phyloP scores from a whole-genome alignment of 2,329 filamentous ascomycete species.

The Arthroderma sp. region DNA sequence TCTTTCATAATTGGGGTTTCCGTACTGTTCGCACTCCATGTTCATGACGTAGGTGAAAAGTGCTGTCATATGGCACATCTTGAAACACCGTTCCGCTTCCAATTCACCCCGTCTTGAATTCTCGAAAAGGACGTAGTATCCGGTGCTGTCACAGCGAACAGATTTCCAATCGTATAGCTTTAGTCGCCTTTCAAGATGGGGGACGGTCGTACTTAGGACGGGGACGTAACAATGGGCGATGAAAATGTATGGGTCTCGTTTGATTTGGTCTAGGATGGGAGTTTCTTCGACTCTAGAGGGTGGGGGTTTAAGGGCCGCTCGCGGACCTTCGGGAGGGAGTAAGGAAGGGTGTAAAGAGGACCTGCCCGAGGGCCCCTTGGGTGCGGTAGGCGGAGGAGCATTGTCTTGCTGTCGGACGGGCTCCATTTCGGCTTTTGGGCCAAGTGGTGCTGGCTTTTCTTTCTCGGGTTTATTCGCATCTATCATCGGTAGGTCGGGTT shows the following conservation, averaged over 20 bases:
- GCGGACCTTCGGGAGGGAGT: conserved; percentile 17
- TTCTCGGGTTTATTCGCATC: background rate
- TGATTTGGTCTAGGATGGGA: conserved; percentile 55
- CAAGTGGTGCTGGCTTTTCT: background rate
- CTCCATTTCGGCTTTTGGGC: conserved; percentile 1
- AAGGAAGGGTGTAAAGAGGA: conserved; percentile 17
- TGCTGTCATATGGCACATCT: conserved; percentile 62
- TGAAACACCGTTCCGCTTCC: conserved; percentile 69
- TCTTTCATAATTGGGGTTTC: conserved; percentile 49
- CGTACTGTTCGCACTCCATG: conserved; percentile 68
- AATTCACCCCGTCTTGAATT: conserved; percentile 62
- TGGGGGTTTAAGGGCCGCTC: conserved; percentile 21
- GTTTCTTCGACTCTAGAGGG: conserved; percentile 50
- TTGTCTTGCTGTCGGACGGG: conserved; percentile 13
- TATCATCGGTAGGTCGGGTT: conserved; percentile 14
- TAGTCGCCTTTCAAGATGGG: conserved; percentile 79
- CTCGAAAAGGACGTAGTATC: conserved; percentile 86
- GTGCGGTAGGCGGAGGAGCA: conserved; percentile 63
- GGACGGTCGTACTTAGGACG: conserved; percentile 69
- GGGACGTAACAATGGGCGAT: conserved; percentile 79
- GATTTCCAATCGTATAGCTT: conserved; percentile 71
- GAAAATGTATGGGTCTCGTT: conserved; percentile 77
- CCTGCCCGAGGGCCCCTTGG: conserved; percentile 64
- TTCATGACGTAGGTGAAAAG: conserved; percentile 89
- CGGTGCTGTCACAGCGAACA: conserved; percentile 68